These are phyloP conservation scores for Mediolabrus comicus DNA, from an alignment of 108 stramenopile species.

Conservation along the genomic window DNA sequence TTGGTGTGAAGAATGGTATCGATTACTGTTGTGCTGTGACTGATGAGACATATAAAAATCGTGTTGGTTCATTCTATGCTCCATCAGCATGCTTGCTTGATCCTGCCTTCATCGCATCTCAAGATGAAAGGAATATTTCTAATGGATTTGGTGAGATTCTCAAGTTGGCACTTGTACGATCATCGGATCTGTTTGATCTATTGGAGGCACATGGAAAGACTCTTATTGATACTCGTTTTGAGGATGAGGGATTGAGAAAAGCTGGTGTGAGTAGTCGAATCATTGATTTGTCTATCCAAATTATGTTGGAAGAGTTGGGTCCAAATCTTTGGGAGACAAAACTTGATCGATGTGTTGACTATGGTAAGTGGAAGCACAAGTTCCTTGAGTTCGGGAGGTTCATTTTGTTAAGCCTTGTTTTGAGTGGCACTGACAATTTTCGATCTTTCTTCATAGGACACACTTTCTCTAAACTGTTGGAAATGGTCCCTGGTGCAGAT, in stretches of 20 bases:
- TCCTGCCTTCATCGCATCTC: conserved; percentile 86
- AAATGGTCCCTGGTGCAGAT: conserved; percentile 92
- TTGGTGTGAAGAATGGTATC: conserved; percentile 96
- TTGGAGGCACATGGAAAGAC: conserved; percentile 90
- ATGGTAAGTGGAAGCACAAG: conserved; percentile 57
- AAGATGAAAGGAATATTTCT: conserved; percentile 83
- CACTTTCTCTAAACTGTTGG: conserved; percentile 94
- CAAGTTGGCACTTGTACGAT: conserved; percentile 92
- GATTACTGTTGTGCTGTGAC: conserved; percentile 86
- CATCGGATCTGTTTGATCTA: conserved; percentile 86
- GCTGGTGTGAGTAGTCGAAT: conserved; percentile 80
- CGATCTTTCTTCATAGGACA: conserved; percentile 57
- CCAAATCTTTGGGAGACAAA: conserved; percentile 96
- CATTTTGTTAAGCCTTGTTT: neutral
- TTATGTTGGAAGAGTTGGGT: conserved; percentile 96
- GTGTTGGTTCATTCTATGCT: conserved; percentile 93
- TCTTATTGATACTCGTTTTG: conserved; percentile 75
- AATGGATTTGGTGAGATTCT: conserved; percentile 97
- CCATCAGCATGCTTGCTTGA: conserved; percentile 85
- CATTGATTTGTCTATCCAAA: conserved; percentile 93
- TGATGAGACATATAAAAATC: conserved; percentile 93
- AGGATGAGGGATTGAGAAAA: conserved; percentile 44
- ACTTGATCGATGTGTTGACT: conserved; percentile 91
- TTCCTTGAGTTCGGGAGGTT: neutral
- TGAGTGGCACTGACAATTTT: conserved; percentile 2